Percentiles rank a stretch among this genome's conserved stretches.
These are phyloP conservation scores for Aspergillus thermomutatus DNA, from an alignment of 2,329 filamentous ascomycete species.

Conservation along the genomic window DNA sequence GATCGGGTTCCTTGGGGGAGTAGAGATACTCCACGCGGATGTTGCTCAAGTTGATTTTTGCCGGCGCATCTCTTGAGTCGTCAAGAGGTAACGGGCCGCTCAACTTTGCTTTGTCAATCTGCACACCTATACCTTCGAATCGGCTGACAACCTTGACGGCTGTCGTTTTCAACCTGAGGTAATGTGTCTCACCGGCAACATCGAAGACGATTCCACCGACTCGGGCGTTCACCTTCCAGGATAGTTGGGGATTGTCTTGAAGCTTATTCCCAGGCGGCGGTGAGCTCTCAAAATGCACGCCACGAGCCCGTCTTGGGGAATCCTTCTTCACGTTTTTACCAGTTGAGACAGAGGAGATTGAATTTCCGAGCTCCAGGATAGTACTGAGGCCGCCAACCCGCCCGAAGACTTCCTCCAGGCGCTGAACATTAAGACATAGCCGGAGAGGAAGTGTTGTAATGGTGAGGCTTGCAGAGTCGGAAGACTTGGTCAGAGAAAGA, in stretches of 20 bases:
- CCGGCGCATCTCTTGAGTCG: constrained; percentile 50
- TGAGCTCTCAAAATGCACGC: constrained; percentile 56
- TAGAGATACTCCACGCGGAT: constrained; percentile 70
- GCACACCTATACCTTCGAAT: constrained; percentile 66
- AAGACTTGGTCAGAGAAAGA: constrained; percentile 32
- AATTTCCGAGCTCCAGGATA: constrained; percentile 82
- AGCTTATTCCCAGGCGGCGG: constrained; percentile 27
- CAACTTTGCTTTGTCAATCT: constrained; percentile 71
- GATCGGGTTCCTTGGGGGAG: constrained; percentile 71
- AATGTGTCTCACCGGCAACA: constrained; percentile 74
- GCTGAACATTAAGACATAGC: constrained; percentile 71
- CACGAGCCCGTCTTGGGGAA: constrained; percentile 38
- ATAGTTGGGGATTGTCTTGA: constrained; percentile 10
- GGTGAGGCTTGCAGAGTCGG: constrained; percentile 46
- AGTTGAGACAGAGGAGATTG: constrained; percentile 71
- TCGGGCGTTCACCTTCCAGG: constrained; percentile 68
- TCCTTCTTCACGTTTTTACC: constrained; percentile 34
- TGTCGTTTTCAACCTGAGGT: constrained; percentile 69
- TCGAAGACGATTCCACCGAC: constrained; percentile 74
- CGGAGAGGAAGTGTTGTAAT: constrained; percentile 74
- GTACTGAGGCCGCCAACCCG: constrained; percentile 91
- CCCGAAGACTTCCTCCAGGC: constrained; percentile 78
- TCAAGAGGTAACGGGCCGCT: constrained; percentile 64
- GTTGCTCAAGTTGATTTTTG: constrained; percentile 60
- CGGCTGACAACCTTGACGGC: constrained; percentile 78